These are phyloP conservation scores for Chionographis japonica DNA, from an alignment of 106 monocot species.

Conservation along the genomic window DNA sequence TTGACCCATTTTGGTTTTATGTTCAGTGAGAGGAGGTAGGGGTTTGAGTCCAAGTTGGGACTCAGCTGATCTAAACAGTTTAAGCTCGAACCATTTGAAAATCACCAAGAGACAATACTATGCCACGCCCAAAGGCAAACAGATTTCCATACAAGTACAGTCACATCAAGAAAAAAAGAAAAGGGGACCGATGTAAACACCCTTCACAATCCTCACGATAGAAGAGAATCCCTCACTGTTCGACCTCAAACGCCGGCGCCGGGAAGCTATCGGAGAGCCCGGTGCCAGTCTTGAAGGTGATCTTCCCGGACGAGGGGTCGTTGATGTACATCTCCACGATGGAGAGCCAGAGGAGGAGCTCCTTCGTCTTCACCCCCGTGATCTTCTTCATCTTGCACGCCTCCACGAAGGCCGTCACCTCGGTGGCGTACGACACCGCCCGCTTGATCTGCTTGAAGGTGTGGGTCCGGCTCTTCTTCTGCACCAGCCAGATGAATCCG, in stretches of 20 bases:
- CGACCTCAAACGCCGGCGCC: slow-evolving; percentile 14
- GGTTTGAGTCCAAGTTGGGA: too few relatives aligned
- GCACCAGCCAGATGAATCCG: slow-evolving; percentile 17
- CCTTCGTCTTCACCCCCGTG: slow-evolving; percentile 11
- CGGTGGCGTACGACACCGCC: slow-evolving; percentile 10
- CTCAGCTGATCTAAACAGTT: too few relatives aligned
- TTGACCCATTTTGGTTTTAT: too few relatives aligned
- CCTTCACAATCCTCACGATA: too few relatives aligned
- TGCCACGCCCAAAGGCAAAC: too few relatives aligned
- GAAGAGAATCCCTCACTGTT: background rate
- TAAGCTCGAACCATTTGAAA: too few relatives aligned
- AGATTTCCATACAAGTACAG: too few relatives aligned
- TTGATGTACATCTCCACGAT: slow-evolving; percentile 4
- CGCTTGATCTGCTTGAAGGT: slow-evolving; percentile 1
- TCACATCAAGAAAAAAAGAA: too few relatives aligned
- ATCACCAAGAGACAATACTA: too few relatives aligned
- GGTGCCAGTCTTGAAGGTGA: slow-evolving; percentile 10
- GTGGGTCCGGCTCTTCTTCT: slow-evolving; percentile 16
- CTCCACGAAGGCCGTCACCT: slow-evolving; percentile 10
- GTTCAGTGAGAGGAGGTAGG: too few relatives aligned
- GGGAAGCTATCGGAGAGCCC: slow-evolving; percentile 13
- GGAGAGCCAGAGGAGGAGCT: slow-evolving; percentile 9
- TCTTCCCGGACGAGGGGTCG: slow-evolving; percentile 7
- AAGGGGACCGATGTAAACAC: too few relatives aligned
- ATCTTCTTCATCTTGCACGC: slow-evolving; percentile 12